Evolutionary conservation across 768 basidiomycete genomes (phyloP).

Genomic region (Russula earlei): DNA sequence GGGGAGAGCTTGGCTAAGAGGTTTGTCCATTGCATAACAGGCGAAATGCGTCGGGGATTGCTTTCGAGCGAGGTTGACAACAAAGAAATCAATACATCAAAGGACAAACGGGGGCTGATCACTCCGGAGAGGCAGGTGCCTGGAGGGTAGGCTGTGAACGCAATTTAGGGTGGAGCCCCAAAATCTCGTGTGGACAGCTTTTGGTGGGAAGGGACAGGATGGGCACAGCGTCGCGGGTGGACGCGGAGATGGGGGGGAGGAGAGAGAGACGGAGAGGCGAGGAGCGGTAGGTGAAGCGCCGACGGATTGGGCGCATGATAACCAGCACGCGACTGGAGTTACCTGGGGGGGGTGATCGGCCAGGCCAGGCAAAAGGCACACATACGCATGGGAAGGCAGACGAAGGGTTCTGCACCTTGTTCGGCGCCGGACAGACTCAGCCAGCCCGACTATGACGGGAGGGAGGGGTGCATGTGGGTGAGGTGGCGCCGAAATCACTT

Average conservation of each 20-base stretch:
- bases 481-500: too few relatives aligned
- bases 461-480: too few relatives aligned
- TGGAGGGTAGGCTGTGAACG: slow-evolving; percentile 9
- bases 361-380: not conserved
- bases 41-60: not conserved
- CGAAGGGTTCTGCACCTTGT: not conserved
- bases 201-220: slow-evolving; percentile 3
- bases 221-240: slow-evolving; percentile 5
- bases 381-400: not conserved
- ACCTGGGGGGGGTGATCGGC: not conserved
- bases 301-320: not conserved
- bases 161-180: slow-evolving; percentile 10
- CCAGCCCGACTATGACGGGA: not conserved
- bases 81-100: not conserved
- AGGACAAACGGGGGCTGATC: not conserved
- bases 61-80: not conserved
- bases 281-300: slow-evolving; percentile 5
- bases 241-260: not conserved
- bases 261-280: not conserved
- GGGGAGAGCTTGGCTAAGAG: slow-evolving; percentile 13
- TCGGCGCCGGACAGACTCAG: not conserved
- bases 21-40: slow-evolving; percentile 9
- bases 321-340: slow-evolving; percentile 6
- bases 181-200: not conserved
- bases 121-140: not conserved